Evolutionary conservation across 2,329 filamentous ascomycete genomes (phyloP), one percentile per base, ranked within the genome.

Genomic region (Penicillium palitans): DNA sequence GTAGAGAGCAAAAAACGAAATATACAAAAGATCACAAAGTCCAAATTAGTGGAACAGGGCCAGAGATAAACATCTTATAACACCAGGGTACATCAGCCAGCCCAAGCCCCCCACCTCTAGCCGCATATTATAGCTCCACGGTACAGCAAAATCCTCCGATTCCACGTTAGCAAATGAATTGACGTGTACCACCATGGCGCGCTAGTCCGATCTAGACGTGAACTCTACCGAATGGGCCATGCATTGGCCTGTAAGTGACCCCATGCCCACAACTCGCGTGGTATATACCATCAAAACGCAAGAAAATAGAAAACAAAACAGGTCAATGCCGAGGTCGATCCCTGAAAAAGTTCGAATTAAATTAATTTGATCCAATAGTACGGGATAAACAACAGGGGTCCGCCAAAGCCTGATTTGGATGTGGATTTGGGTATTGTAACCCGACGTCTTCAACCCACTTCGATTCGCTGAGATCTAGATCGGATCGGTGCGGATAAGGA

Each of bases 401-500:
- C 3, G 46, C 15, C 31, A 33, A 6, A 5, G 5, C 31, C 31
- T 31, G 27, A 10, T 31, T 46, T 29, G 17, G 12, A 40, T 21
- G n/a, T 6, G 13, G 15, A 44, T 41, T 49, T 55, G 60, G 60
- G 15, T 45, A 53, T 60, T 42, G 40, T 12, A 59, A 59, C 57
- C 58, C 65, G 64, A 66, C 49, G 33, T 35, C 33, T 35, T 19
- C 41, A 33, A 12, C 29, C 29, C 29, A 31, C 29, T 31, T 31
- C 29, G 10, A 50, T 50, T 49, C 29, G 39, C 10, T n/a, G 10
- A 19, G 55, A 67, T 67, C 65, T 64, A 57, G 64, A 66, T 66
- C 62, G 58, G 64, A 66, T 66, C 60, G 56, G 49, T 47, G 47
- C 31, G 54, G 58, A 31, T 21, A 41, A 39, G 27, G 61, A 65